A percentile compares a stretch with the other conserved stretches of the same genome.
These are phyloP conservation scores for Trametes villosa DNA, from an alignment of 768 basidiomycete genomes.

Conservation along the genomic window DNA sequence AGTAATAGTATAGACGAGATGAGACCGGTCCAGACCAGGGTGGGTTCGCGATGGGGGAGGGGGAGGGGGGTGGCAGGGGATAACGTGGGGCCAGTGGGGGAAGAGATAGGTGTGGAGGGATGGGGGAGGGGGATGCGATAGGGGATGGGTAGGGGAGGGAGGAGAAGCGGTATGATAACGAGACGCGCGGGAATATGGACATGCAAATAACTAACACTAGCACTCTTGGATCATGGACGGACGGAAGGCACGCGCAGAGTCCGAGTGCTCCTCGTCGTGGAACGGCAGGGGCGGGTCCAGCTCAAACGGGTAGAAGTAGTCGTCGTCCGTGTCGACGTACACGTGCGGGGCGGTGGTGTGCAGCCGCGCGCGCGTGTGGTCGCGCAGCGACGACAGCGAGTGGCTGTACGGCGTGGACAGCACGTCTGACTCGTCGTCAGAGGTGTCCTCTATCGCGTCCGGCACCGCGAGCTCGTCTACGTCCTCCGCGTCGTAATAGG, in stretches of 20 bases:
- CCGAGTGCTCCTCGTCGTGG: slow-evolving; percentile 53
- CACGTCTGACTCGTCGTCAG: slow-evolving; percentile 83
- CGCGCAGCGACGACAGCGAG: slow-evolving; percentile 58
- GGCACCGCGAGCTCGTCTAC: slow-evolving; percentile 72
- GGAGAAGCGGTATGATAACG: slow-evolving; percentile 13
- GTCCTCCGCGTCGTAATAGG: slow-evolving; percentile 67
- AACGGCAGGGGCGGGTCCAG: slow-evolving; percentile 79
- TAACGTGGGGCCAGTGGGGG: background rate
- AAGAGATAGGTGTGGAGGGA: background rate
- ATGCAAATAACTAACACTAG: slow-evolving; percentile 57
- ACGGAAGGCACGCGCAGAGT: slow-evolving; percentile 40
- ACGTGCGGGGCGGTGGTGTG: slow-evolving; percentile 56
- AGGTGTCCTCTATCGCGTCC: slow-evolving; percentile 82
- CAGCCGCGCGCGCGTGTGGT: slow-evolving; percentile 52
- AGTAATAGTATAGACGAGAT: slow-evolving; percentile 20
- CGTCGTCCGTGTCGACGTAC: slow-evolving; percentile 62
- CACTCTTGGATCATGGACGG: slow-evolving; percentile 52
- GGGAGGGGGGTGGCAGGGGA: background rate
- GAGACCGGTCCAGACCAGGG: slow-evolving; percentile 2
- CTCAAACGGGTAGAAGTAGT: slow-evolving; percentile 67
- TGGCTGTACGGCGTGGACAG: slow-evolving; percentile 65
- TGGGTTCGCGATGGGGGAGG: slow-evolving; percentile 17
- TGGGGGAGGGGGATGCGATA: background rate
- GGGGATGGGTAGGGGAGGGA: slow-evolving; percentile 7
- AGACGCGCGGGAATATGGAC: slow-evolving; percentile 18